phyloP scores from a whole-genome alignment of 371 early-diverging fungal genomes.

The Mortierella sp. region DNA sequence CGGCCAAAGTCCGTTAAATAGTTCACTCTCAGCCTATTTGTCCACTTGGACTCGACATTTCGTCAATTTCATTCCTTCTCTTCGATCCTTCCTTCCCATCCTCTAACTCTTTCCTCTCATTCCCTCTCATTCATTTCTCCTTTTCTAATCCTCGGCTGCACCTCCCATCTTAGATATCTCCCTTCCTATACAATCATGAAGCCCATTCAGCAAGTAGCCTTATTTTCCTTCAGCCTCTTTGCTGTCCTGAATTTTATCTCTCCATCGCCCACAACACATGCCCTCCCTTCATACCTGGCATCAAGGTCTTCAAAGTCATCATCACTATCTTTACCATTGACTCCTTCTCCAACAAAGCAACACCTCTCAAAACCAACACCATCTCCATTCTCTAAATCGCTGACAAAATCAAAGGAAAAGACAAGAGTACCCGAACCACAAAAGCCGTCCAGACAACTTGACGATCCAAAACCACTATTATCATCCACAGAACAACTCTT shows the following conservation, averaged over 20 bases:
- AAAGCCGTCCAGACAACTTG: background rate
- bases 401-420: background rate
- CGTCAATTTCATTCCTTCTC: background rate
- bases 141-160: too few relatives aligned
- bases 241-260: constrained; percentile 21
- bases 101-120: background rate
- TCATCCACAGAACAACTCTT: background rate
- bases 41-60: background rate
- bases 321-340: background rate
- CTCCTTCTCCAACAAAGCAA: background rate
- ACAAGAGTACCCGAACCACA: background rate
- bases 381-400: background rate
- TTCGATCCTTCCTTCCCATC: background rate
- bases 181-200: constrained; percentile 15
- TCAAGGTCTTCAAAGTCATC: constrained; percentile 4
- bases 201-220: constrained; percentile 10
- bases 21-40: background rate
- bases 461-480: background rate
- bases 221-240: constrained; percentile 18
- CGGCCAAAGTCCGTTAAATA: too few relatives aligned
- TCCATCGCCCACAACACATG: constrained; percentile 4
- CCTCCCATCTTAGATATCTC: background rate
- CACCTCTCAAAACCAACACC: background rate
- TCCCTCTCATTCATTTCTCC: background rate
- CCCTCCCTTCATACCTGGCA: constrained; percentile 12